These are phyloP conservation scores for Dipodascus albidus DNA, from an alignment of 805 yeast species.

Conservation along the genomic window DNA sequence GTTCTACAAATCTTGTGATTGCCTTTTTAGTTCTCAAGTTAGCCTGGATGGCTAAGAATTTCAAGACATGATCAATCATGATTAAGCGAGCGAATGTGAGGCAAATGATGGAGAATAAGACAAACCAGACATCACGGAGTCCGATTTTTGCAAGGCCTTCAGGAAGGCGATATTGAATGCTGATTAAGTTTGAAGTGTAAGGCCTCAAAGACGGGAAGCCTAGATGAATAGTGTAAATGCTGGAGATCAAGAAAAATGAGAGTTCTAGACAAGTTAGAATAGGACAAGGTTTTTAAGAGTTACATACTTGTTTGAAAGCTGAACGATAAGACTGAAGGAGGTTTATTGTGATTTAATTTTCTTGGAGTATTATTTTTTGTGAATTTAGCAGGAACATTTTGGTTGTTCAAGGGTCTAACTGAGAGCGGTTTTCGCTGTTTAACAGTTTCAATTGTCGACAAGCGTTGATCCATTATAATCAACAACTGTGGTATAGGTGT, in stretches of 20 bases:
- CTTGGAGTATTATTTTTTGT: too few relatives aligned
- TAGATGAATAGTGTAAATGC: background rate
- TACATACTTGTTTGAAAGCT: background rate
- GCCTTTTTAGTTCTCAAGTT: conserved; percentile 41
- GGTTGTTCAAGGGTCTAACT: background rate
- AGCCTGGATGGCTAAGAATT: conserved; percentile 38
- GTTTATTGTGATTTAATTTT: too few relatives aligned
- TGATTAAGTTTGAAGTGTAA: conserved; percentile 29
- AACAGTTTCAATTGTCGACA: background rate
- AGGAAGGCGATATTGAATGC: conserved; percentile 29
- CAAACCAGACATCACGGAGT: conserved; percentile 23
- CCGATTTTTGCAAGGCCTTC: conserved; percentile 14
- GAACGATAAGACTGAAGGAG: background rate
- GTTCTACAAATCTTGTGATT: conserved; percentile 68
- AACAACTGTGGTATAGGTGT: background rate
- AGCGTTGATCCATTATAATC: background rate
- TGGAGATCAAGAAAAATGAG: background rate
- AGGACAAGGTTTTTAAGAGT: too few relatives aligned
- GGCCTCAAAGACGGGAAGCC: conserved; percentile 19
- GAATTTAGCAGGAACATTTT: too few relatives aligned
- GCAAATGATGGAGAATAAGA: conserved; percentile 42
- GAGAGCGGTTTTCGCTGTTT: background rate
- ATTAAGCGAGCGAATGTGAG: conserved; percentile 48
- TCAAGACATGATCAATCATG: conserved; percentile 45
- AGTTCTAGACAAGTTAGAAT: background rate